A percentile compares a stretch with the other conserved stretches of the same genome.
Conservation (phyloP, 2,329 filamentous ascomycete genomes). For the Fusarium illudens region DNA sequence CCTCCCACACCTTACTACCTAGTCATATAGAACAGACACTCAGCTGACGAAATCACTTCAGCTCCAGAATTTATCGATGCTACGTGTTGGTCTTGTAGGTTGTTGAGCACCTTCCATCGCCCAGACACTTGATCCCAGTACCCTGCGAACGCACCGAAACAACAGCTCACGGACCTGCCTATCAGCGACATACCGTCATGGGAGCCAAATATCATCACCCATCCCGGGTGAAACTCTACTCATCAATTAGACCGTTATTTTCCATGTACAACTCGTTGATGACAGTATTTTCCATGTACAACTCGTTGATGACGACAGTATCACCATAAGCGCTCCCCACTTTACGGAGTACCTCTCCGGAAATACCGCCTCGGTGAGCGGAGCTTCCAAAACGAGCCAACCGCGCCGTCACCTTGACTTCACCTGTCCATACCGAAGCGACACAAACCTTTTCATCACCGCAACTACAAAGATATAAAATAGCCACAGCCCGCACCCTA, state of each 20-base stretch:
- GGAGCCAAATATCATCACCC: not conserved
- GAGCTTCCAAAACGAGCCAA: slow-evolving; percentile 40
- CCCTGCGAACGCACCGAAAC: not conserved
- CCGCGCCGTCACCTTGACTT: slow-evolving; percentile 8
- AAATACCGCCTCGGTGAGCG: slow-evolving; percentile 19
- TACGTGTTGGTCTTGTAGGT: not conserved
- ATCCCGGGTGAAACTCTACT: not conserved
- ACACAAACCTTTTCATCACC: not conserved
- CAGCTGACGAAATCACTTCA: too few species aligned
- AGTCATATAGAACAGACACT: too few species aligned
- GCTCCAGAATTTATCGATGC: not conserved
- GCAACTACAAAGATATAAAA: not conserved
- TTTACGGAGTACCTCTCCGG: not conserved
- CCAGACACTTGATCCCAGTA: not conserved
- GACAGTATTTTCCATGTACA: not conserved
- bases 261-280: too few species aligned
- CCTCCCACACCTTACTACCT: too few species aligned
- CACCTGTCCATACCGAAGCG: slow-evolving; percentile 1
- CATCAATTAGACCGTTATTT: not conserved
- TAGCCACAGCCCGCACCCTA: not conserved
- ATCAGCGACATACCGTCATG: not conserved
- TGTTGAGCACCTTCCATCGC: not conserved
- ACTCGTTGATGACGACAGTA: not conserved
- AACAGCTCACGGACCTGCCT: not conserved
- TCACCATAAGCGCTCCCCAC: slow-evolving; percentile 9